Percentiles rank a stretch among this genome's conserved stretches.
phyloP scores from a whole-genome alignment of 2,329 filamentous ascomycete species.

The Diaporthe sp. region DNA sequence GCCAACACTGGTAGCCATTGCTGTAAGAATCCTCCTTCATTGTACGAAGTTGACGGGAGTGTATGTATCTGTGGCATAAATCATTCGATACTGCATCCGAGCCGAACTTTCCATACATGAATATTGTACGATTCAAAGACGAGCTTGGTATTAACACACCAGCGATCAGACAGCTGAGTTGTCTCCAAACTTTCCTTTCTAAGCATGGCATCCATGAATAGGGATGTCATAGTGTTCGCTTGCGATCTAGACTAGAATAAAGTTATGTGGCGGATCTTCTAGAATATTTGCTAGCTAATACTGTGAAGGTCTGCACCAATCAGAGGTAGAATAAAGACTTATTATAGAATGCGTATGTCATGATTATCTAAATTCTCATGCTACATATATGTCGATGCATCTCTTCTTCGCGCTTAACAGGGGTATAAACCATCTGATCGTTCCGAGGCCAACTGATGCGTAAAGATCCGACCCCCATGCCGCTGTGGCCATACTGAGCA shows the following conservation, averaged over 20 bases:
- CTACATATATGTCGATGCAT: not conserved
- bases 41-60: not conserved
- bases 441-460: not conserved
- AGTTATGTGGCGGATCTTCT: not conserved
- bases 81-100: not conserved
- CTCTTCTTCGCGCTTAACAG: not conserved
- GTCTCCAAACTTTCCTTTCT: not conserved
- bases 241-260: not conserved
- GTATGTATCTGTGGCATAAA: too few relatives aligned
- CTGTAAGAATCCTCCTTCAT: not conserved
- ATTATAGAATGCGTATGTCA: not conserved
- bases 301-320: too few relatives aligned
- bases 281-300: not conserved
- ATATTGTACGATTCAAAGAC: not conserved
- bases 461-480: not conserved
- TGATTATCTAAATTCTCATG: not conserved
- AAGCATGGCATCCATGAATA: not conserved
- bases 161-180: not conserved
- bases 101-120: not conserved
- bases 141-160: not conserved
- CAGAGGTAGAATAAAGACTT: too few relatives aligned
- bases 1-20: not conserved
- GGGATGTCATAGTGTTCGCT: not conserved
- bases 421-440: not conserved
- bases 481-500: not conserved